Conservation (phyloP, 306 rosid genomes). For the Casuarina equisetifolia region DNA sequence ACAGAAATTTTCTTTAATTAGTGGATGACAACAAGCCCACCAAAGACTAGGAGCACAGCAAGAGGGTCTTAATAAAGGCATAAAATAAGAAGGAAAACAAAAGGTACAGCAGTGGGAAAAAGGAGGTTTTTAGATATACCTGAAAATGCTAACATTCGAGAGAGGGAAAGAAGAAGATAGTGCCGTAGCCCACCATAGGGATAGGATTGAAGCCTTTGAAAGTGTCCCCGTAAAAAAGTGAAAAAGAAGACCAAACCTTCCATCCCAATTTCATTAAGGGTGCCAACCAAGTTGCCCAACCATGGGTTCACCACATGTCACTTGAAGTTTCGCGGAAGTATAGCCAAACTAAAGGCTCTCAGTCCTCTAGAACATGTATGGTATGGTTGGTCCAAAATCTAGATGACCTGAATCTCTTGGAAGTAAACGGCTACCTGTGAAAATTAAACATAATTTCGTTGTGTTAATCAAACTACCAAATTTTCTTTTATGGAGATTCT, state of each 20-base stretch:
- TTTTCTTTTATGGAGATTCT: too few species aligned
- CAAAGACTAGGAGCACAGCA: slow-evolving; percentile 27
- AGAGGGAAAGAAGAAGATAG: slow-evolving; percentile 10
- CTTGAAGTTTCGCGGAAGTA: slow-evolving; percentile 6
- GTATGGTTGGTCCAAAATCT: background rate
- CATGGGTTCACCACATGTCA: slow-evolving; percentile 8
- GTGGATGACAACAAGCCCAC: slow-evolving; percentile 51
- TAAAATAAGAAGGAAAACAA: background rate
- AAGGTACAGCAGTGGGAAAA: slow-evolving; percentile 35
- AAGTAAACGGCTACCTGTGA: too few species aligned
- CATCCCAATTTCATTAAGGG: too few species aligned
- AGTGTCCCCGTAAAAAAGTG: slow-evolving; percentile 19
- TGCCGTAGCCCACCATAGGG: slow-evolving; percentile 42
- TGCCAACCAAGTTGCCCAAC: slow-evolving; percentile 15
- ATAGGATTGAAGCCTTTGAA: slow-evolving; percentile 22
- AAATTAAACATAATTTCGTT: too few species aligned
- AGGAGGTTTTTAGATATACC: slow-evolving; percentile 29
- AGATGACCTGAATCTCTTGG: too few species aligned
- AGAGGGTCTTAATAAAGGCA: slow-evolving; percentile 17
- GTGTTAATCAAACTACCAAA: too few species aligned
- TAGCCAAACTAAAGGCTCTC: background rate
- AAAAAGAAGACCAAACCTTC: slow-evolving; percentile 2
- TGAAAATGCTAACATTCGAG: slow-evolving; percentile 25
- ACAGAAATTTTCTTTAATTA: slow-evolving; percentile 37
- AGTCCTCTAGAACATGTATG: background rate